Evolutionary conservation across 169 alveolate genomes (phyloP), one percentile per base, ranked within the genome.

Genomic region (Neospora caninum): DNA sequence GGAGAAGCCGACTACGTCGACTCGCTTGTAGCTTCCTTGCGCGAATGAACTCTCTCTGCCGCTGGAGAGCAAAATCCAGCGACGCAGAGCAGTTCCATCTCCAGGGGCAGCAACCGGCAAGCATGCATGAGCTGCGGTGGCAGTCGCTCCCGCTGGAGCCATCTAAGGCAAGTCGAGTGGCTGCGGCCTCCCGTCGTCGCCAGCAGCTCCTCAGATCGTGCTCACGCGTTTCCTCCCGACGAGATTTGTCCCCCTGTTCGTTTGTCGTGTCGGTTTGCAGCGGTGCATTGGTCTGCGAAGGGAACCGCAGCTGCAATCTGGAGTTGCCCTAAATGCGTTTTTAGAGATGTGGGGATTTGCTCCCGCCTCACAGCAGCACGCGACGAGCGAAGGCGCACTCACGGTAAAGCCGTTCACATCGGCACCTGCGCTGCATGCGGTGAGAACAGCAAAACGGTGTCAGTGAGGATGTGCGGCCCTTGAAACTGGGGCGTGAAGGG

Each of bases 251-350:
- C n/a, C 13, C 58, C 58, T 4, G 58, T 49, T 49, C 58, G 58
- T 49, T 49, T 49, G 4, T 49, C 13, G 58, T 49, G 22, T 49
- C 20, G 73, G 39, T 4, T 29, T 38, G 34, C 86, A 78, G 86
- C 39, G 86, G 86, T 78, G 86, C n/a, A 78, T 78, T n/a, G 86
- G 86, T 6, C 20, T 78, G 18, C 39, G 49, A n/a, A n/a, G 86
- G 49, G 86, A 78, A n/a, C 86, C 86, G 10, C 86, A 78, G 86
- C 86, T 78, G 27, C 42, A 78, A 2, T 6, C 39, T 29, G 86
- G 86, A 16, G 45, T 78, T n/a, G 86, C 86, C 42, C 86, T 78
- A 29, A 18, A 78, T 1, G 45, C 86, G 49, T 78, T 78, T n/a
- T n/a, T 78, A 22, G 86, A 78, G 13, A 10, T 16, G 86, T 78